phyloP scores from a whole-genome alignment of 805 yeast species.

The Barnettozyma wickerhamii region DNA sequence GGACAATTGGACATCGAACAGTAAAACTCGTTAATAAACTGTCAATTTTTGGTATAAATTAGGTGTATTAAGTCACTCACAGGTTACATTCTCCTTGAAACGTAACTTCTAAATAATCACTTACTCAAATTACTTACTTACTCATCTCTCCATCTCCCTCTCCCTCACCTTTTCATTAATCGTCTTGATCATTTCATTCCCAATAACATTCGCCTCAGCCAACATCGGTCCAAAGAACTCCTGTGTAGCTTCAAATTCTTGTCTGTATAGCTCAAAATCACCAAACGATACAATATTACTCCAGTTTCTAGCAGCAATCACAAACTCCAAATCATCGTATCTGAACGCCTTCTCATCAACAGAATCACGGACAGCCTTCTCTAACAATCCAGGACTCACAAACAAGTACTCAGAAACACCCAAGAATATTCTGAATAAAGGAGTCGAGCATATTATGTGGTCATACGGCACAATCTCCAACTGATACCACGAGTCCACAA shows the following conservation, averaged over 20 bases:
- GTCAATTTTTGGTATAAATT: no score
- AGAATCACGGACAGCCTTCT: conserved; percentile 72
- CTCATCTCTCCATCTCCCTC: background rate
- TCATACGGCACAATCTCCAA: conserved; percentile 88
- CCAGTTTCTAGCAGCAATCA: conserved; percentile 86
- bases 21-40: no score
- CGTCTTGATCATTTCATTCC: conserved; percentile 90
- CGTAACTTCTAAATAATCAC: no score
- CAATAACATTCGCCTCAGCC: conserved; percentile 81
- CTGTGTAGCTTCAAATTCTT: conserved; percentile 75
- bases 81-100: no score
- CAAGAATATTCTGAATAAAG: conserved; percentile 82
- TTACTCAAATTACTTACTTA: background rate
- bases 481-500: conserved; percentile 91
- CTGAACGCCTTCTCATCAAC: conserved; percentile 63
- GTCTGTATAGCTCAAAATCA: conserved; percentile 65
- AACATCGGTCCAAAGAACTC: conserved; percentile 82
- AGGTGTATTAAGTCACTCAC: no score
- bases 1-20: no score
- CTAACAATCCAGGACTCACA: conserved; percentile 78
- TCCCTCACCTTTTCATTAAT: conserved; percentile 40
- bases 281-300: conserved; percentile 74
- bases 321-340: conserved; percentile 88
- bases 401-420: conserved; percentile 93
- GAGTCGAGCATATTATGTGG: conserved; percentile 95